Conservation (phyloP, 108 stramenopile species). For the Thalassiosira profunda region DNA sequence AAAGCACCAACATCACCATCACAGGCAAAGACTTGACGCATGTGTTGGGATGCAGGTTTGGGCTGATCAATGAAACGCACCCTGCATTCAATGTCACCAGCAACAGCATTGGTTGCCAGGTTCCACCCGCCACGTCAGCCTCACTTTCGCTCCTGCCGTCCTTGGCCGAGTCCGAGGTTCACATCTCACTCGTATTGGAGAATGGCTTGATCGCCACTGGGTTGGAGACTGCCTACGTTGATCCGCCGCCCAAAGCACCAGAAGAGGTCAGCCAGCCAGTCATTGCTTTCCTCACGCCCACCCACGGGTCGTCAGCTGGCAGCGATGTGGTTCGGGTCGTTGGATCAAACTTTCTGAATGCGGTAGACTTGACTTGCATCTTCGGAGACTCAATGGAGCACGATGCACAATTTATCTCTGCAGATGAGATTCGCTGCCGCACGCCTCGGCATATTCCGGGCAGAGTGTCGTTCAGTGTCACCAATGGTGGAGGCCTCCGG, state of each 20-base stretch:
- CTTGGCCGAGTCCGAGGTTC: not conserved
- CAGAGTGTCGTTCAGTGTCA: constrained; percentile 16
- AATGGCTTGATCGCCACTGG: constrained; percentile 35
- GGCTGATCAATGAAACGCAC: constrained; percentile 14
- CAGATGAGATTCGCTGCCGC: constrained; percentile 29
- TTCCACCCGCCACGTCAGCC: constrained; percentile 6
- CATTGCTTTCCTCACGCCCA: constrained; percentile 10
- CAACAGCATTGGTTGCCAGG: constrained; percentile 22
- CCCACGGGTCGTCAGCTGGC: constrained; percentile 14
- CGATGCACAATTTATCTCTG: constrained; percentile 20
- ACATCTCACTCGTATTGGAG: constrained; percentile 21
- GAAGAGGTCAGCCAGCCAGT: constrained; percentile 10
- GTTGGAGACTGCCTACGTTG: constrained; percentile 18
- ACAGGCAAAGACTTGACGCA: constrained; percentile 22
- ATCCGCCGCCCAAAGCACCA: not conserved
- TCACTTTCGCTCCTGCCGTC: not conserved
- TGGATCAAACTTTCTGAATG: constrained; percentile 74
- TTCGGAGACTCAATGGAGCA: constrained; percentile 43
- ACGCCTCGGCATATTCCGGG: constrained; percentile 32
- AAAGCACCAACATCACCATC: constrained; percentile 17
- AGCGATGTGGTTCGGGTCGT: constrained; percentile 39
- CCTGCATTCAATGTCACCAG: constrained; percentile 12
- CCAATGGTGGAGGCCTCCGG: constrained; percentile 11
- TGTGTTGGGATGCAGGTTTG: constrained; percentile 24
- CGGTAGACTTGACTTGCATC: constrained; percentile 51